Conservation (phyloP, 2,329 filamentous ascomycete genomes). For the Amphichorda felina region DNA sequence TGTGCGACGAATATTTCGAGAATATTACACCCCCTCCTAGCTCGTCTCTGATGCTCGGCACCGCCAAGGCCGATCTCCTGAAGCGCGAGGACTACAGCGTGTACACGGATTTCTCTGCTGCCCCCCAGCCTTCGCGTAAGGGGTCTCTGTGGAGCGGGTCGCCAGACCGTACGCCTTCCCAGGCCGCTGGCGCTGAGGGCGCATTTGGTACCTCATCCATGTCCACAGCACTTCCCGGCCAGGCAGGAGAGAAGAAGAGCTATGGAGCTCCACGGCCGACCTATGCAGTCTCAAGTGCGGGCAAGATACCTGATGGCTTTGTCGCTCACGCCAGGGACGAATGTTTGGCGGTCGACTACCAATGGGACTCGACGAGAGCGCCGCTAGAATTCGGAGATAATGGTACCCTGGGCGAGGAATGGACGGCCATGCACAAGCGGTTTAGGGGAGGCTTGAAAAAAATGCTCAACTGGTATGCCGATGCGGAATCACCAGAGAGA, state of each 20-base stretch:
- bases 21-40: conserved; percentile 80
- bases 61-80: conserved; percentile 78
- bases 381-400: conserved; percentile 78
- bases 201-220: neutral
- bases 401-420: conserved; percentile 83
- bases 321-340: conserved; percentile 82
- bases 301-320: conserved; percentile 78
- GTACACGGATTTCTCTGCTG: conserved; percentile 18
- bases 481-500: conserved; percentile 35
- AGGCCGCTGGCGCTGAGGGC: conserved; percentile 1
- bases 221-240: conserved; percentile 2
- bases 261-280: conserved; percentile 71
- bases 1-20: conserved; percentile 87
- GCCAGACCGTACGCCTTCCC: conserved; percentile 10
- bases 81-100: conserved; percentile 57
- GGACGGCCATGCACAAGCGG: conserved; percentile 87
- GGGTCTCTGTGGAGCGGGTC: conserved; percentile 20
- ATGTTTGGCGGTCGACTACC: conserved; percentile 79
- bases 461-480: conserved; percentile 74
- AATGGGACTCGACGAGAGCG: conserved; percentile 84
- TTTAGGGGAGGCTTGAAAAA: conserved; percentile 70
- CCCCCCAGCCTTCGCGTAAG: conserved; percentile 8
- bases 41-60: conserved; percentile 76
- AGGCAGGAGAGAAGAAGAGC: conserved; percentile 17
- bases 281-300: conserved; percentile 70